phyloP scores from a whole-genome alignment of 805 yeast genomes.

The Diddensiella santjacobensis region DNA sequence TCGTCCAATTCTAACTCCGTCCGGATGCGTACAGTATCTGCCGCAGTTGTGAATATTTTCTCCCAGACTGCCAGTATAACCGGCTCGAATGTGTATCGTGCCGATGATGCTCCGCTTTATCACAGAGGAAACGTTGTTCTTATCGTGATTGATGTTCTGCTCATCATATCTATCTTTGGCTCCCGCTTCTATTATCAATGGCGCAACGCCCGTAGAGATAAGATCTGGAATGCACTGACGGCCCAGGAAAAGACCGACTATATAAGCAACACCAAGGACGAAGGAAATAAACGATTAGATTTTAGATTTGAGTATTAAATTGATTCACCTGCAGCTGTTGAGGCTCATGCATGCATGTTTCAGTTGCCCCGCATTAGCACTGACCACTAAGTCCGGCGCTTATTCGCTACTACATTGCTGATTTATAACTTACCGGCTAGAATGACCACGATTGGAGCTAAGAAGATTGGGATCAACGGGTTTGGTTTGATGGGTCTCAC shows the following conservation, averaged over 20 bases:
- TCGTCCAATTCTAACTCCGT: slow-evolving; percentile 61
- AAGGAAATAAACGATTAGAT: slow-evolving; percentile 58
- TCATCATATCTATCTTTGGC: slow-evolving; percentile 8
- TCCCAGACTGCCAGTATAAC: slow-evolving; percentile 55
- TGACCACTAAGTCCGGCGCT: too few relatives aligned
- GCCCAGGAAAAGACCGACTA: slow-evolving; percentile 50
- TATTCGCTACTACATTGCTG: too few relatives aligned
- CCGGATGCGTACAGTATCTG: slow-evolving; percentile 57
- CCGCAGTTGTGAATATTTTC: slow-evolving; percentile 61
- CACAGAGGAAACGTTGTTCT: slow-evolving; percentile 48
- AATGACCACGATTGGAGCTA: neutral
- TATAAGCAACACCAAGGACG: slow-evolving; percentile 42
- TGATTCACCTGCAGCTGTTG: too few relatives aligned
- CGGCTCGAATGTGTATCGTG: slow-evolving; percentile 52
- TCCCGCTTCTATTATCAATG: slow-evolving; percentile 34
- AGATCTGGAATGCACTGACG: slow-evolving; percentile 49
- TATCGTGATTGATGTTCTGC: slow-evolving; percentile 20
- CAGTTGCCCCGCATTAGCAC: too few relatives aligned
- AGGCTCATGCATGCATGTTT: too few relatives aligned
- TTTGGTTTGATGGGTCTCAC: slow-evolving; percentile 83
- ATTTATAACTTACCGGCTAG: too few relatives aligned
- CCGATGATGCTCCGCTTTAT: slow-evolving; percentile 56
- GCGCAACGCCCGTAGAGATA: slow-evolving; percentile 35
- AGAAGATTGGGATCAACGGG: slow-evolving; percentile 40
- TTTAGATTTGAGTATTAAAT: slow-evolving; percentile 36